These are phyloP conservation scores for Caryopteris hybrid DNA, from an alignment of 305 asterid species.

Conservation along the genomic window DNA sequence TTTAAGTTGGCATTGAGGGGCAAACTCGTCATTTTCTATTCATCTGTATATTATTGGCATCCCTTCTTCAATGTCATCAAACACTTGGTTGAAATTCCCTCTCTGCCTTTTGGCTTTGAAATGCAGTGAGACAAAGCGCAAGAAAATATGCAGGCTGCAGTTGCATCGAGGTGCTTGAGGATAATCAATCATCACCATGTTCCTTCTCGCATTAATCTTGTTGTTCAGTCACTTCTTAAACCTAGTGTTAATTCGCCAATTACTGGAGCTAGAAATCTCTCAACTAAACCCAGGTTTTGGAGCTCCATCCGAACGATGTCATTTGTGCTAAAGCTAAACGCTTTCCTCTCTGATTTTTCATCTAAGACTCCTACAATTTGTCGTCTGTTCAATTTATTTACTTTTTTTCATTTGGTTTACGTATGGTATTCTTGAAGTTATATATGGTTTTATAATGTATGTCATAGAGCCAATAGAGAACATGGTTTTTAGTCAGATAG, in stretches of 20 bases:
- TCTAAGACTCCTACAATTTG: conserved; percentile 37
- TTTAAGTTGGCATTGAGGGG: no score
- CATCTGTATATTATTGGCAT: no score
- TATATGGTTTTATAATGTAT: not conserved
- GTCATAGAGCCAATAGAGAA: conserved; percentile 21
- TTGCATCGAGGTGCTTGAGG: conserved; percentile 45
- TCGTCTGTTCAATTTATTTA: not conserved
- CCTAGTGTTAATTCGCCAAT: conserved; percentile 22
- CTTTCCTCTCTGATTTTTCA: conserved; percentile 65
- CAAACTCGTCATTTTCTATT: no score
- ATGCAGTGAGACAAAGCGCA: conserved; percentile 20
- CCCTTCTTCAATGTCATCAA: conserved; percentile 39
- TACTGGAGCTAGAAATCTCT: conserved; percentile 39
- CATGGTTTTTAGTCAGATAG: conserved; percentile 49
- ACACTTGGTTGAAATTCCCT: conserved; percentile 12
- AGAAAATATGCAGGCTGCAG: conserved; percentile 34
- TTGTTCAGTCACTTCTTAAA: conserved; percentile 12
- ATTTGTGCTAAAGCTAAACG: conserved; percentile 38
- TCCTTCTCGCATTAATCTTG: conserved; percentile 21
- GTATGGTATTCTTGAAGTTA: not conserved
- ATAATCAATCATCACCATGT: conserved; percentile 27
- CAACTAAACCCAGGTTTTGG: conserved; percentile 38
- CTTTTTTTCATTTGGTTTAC: not conserved
- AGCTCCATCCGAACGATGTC: conserved; percentile 40
- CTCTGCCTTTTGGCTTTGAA: conserved; percentile 6